Base-by-base conservation (phyloP, 2,329 filamentous ascomycete genomes). In the Nectriaceae sp. region DNA sequence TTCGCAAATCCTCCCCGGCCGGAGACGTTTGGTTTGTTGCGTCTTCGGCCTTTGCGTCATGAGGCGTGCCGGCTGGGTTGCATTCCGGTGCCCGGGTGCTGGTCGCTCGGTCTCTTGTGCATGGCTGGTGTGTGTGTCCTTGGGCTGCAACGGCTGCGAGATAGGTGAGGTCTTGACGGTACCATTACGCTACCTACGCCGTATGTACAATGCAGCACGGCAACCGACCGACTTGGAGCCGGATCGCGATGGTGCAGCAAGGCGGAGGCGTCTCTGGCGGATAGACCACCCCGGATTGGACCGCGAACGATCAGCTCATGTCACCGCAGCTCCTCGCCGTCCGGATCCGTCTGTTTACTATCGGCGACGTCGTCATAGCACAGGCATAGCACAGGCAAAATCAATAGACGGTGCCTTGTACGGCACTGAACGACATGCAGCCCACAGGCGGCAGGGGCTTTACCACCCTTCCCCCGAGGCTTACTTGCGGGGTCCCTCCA, bases 21-120 rank as follows among this genome's bases (percentile, higher is more conserved):
- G 40, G 44, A 40, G 44, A 46, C 41, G 40, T 29, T 36, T 35
- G 41, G 47, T 16, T n/a, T n/a, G n/a, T n/a, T n/a, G n/a, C n/a
- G n/a, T n/a, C n/a, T n/a, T 10, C 33, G 6, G 26, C 40, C 49
- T 49, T 57, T 62, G 51, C 57, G 59, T 62, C 59, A 62, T 10
- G 21, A 21, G 44, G 47, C 46, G 54, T 50, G 54, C 11, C 11
- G 33, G 16, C 11, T 18, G n/a, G 8, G 33, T 11, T 36, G 33
- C 33, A 36, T 36, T 36, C 33, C 33, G 11, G 24, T 29, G 24
- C 24, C 13, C 6, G 24, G 6, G 6, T 29, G 6, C 6, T 13
- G 24, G 24, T 29, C 13, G 24, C 24, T 6, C 24, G 6, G 13
- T 29, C 6, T 29, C 6, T 29, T 6, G 24, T 29, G 24, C 13